Conservation (phyloP, 2,329 filamentous ascomycete genomes). For the Neonectria ditissima region DNA sequence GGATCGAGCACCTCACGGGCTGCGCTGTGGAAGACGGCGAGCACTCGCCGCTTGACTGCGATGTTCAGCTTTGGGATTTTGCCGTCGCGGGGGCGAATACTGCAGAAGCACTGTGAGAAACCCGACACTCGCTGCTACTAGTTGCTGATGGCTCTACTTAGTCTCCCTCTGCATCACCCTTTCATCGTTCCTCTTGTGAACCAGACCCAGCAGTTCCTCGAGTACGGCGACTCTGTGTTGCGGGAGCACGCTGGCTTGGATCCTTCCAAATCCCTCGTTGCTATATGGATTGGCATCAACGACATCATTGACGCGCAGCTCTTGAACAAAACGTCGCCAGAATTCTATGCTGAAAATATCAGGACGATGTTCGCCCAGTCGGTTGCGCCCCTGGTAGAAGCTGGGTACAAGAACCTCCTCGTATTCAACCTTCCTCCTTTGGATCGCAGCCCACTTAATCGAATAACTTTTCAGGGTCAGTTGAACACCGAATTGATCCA, state of each 20-base stretch:
- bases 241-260: background rate
- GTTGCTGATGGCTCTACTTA: background rate
- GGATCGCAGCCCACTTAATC: background rate
- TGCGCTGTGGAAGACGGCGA: slow-evolving; percentile 19
- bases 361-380: background rate
- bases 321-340: background rate
- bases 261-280: background rate
- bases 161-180: background rate
- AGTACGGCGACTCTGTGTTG: background rate
- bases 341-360: background rate
- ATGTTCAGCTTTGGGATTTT: background rate
- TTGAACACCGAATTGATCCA: background rate
- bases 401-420: background rate
- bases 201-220: background rate
- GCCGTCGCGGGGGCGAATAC: background rate
- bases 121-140: background rate
- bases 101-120: background rate
- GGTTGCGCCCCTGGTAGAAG: background rate
- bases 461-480: background rate
- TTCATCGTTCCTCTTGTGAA: background rate
- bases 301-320: slow-evolving; percentile 1
- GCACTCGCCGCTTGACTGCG: slow-evolving; percentile 8
- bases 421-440: background rate
- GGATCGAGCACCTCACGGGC: slow-evolving; percentile 22
- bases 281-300: slow-evolving; percentile 5